These are phyloP conservation scores for Trifolium repens DNA, from an alignment of 306 rosid genomes.

Conservation along the genomic window DNA sequence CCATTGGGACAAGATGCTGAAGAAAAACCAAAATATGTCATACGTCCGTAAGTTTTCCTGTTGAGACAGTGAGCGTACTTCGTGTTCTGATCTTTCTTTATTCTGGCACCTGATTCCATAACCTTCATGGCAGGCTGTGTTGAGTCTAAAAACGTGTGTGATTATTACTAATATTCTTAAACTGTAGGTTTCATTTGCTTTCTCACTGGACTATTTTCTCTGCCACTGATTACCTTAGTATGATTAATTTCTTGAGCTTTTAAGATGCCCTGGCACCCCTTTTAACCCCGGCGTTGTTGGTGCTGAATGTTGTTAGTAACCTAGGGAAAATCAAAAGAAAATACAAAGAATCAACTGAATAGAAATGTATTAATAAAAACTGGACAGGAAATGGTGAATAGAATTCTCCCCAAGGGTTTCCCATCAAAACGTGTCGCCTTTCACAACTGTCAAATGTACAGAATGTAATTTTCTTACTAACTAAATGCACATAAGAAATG, in stretches of 20 bases:
- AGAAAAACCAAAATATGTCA: slow-evolving; percentile 75
- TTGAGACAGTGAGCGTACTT: slow-evolving; percentile 31
- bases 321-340: neutral
- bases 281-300: slow-evolving; percentile 11
- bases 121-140: slow-evolving; percentile 16
- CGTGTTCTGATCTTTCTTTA: slow-evolving; percentile 26
- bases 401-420: neutral
- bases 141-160: neutral
- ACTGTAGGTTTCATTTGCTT: neutral
- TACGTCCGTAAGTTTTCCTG: slow-evolving; percentile 82
- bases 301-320: slow-evolving; percentile 17
- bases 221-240: slow-evolving; percentile 14
- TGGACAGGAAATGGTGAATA: neutral
- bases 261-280: neutral
- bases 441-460: neutral
- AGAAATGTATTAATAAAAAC: neutral
- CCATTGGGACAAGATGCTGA: slow-evolving; percentile 77
- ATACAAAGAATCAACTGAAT: neutral
- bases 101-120: slow-evolving; percentile 33
- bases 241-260: neutral
- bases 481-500: neutral
- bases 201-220: slow-evolving; percentile 24
- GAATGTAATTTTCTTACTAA: neutral
- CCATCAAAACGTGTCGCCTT: neutral
- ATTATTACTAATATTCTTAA: too few relatives aligned